phyloP scores from a whole-genome alignment of 192 early-diverging fungal genomes.

The Entophlyctis luteolus region DNA sequence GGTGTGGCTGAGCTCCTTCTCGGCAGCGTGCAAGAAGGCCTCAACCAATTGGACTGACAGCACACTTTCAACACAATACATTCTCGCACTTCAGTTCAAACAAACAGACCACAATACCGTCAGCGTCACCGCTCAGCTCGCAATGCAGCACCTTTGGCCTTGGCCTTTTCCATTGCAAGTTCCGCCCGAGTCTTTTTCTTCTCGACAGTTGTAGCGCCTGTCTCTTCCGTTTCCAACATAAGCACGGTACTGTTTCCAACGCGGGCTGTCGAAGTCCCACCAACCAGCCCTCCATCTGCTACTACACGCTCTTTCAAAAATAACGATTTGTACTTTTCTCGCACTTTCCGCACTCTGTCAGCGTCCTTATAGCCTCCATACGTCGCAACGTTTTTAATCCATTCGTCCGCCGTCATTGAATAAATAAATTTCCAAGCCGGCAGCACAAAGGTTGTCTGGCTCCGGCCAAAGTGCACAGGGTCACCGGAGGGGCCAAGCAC shows the following conservation, averaged over 20 bases:
- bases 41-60: too few species aligned
- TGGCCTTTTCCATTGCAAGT: conserved; percentile 19
- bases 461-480: conserved; percentile 3
- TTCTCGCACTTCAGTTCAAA: background rate
- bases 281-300: background rate
- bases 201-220: background rate
- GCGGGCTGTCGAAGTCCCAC: background rate
- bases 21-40: too few species aligned
- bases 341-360: background rate
- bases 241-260: background rate
- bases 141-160: conserved; percentile 18
- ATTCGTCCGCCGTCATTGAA: conserved; percentile 1
- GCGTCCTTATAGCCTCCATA: conserved; percentile 2
- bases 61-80: too few species aligned
- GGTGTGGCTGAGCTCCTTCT: background rate
- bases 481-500: conserved; percentile 13
- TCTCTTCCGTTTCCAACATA: background rate
- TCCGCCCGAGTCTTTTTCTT: conserved; percentile 21
- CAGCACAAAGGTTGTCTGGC: conserved; percentile 1
- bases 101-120: background rate
- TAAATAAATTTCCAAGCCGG: conserved; percentile 21
- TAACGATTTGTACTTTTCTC: conserved; percentile 3
- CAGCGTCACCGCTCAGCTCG: background rate
- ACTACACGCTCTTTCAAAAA: conserved; percentile 13
- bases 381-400: conserved; percentile 1